phyloP scores from a whole-genome alignment of 768 basidiomycete species.

The Panus rudis region DNA sequence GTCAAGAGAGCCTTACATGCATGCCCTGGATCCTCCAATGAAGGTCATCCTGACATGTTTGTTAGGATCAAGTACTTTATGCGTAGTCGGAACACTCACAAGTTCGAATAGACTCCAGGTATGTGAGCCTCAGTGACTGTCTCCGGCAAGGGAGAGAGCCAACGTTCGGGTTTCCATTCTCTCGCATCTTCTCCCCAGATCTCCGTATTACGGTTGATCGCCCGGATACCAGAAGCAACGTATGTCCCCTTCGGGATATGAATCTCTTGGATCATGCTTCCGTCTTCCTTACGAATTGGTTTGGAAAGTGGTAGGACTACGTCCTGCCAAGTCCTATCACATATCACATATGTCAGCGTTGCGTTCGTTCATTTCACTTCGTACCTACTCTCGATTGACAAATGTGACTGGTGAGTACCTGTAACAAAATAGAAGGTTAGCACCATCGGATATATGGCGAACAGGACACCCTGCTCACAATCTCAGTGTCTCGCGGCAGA shows the following conservation, averaged over 20 bases:
- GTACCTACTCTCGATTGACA: conserved; percentile 6
- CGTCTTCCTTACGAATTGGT: conserved; percentile 35
- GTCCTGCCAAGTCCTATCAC: conserved; percentile 34
- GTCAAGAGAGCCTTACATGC: conserved; percentile 31
- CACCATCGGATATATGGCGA: no score
- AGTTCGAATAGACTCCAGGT: conserved; percentile 1
- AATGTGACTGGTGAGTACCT: conserved; percentile 8
- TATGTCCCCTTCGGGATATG: conserved; percentile 37
- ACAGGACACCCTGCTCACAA: conserved; percentile 26
- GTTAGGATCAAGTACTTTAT: neutral
- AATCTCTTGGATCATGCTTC: conserved; percentile 31
- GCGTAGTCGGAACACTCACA: conserved; percentile 1
- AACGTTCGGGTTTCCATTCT: conserved; percentile 36
- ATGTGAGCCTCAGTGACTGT: conserved; percentile 1
- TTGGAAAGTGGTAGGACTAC: conserved; percentile 47
- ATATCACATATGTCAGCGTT: conserved; percentile 22
- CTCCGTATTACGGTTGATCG: conserved; percentile 32
- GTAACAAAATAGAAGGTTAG: no score
- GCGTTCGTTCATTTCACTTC: no score
- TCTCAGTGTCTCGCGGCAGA: conserved; percentile 43
- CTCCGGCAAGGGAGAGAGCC: conserved; percentile 21
- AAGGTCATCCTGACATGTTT: conserved; percentile 29
- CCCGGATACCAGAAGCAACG: conserved; percentile 19
- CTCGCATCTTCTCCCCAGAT: conserved; percentile 39
- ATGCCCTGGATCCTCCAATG: conserved; percentile 35